phyloP scores from a whole-genome alignment of 331 rosid species.

The Telfairia occidentalis region DNA sequence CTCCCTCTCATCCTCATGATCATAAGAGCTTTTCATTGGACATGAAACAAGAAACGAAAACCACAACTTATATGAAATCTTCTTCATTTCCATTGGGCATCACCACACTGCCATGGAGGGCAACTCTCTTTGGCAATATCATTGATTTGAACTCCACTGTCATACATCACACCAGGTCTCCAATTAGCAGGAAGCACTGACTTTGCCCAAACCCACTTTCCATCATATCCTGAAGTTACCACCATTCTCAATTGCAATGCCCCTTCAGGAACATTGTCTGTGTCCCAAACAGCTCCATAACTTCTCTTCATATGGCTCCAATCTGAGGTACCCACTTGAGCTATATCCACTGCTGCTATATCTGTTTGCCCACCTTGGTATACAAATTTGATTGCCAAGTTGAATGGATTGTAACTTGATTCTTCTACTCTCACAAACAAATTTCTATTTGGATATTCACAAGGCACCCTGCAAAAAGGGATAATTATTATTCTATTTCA shows the following conservation, averaged over 20 bases:
- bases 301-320: slow-evolving; percentile 57
- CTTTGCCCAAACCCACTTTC: slow-evolving; percentile 58
- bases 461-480: slow-evolving; percentile 41
- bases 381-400: slow-evolving; percentile 46
- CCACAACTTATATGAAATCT: no score
- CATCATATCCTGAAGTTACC: slow-evolving; percentile 50
- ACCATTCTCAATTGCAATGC: slow-evolving; percentile 54
- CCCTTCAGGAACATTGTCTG: slow-evolving; percentile 57
- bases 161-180: slow-evolving; percentile 39
- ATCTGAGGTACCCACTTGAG: slow-evolving; percentile 59
- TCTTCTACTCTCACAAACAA: slow-evolving; percentile 33
- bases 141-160: slow-evolving; percentile 46
- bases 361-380: slow-evolving; percentile 96
- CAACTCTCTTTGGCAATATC: slow-evolving; percentile 72
- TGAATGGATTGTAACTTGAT: slow-evolving; percentile 34
- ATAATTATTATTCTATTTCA: neutral
- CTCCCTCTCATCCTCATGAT: no score
- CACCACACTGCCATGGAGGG: neutral
- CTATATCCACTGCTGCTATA: slow-evolving; percentile 58
- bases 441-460: slow-evolving; percentile 22
- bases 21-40: no score
- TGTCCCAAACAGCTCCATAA: slow-evolving; percentile 80
- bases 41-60: no score
- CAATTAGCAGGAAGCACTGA: slow-evolving; percentile 66
- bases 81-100: neutral